Conservation (phyloP, 2,329 filamentous ascomycete genomes). For the Botryotinia narcissicola region DNA sequence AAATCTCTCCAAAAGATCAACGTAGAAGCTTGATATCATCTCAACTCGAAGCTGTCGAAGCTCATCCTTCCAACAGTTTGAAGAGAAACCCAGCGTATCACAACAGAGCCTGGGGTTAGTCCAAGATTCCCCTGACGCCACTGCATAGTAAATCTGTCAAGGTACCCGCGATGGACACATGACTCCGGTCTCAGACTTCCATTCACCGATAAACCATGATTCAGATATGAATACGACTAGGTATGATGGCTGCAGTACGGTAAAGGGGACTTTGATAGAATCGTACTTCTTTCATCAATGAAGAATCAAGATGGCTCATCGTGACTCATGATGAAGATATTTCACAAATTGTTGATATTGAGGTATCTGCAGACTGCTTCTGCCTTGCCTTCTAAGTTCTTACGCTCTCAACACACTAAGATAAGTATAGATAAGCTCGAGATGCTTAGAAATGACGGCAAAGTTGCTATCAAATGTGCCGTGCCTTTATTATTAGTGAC, state of each 20-base stretch:
- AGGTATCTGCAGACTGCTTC: neutral
- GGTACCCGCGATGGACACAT: conserved; percentile 10
- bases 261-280: neutral
- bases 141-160: conserved; percentile 5
- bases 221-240: neutral
- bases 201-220: neutral
- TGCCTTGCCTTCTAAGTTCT: no score
- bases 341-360: neutral
- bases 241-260: neutral
- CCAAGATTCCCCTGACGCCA: conserved; percentile 7
- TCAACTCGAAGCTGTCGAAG: neutral
- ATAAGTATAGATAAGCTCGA: neutral
- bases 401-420: neutral
- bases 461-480: neutral
- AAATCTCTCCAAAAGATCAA: neutral
- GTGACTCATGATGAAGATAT: neutral
- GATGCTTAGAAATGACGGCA: neutral
- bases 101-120: neutral
- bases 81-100: conserved; percentile 7
- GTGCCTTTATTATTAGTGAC: neutral
- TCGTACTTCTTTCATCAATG: neutral
- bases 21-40: neutral
- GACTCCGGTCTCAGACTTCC: conserved; percentile 5
- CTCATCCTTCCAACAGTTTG: neutral
- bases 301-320: neutral